Base-by-base conservation (phyloP, 2,329 filamentous ascomycete genomes). In the Trichoderma atroviride region DNA sequence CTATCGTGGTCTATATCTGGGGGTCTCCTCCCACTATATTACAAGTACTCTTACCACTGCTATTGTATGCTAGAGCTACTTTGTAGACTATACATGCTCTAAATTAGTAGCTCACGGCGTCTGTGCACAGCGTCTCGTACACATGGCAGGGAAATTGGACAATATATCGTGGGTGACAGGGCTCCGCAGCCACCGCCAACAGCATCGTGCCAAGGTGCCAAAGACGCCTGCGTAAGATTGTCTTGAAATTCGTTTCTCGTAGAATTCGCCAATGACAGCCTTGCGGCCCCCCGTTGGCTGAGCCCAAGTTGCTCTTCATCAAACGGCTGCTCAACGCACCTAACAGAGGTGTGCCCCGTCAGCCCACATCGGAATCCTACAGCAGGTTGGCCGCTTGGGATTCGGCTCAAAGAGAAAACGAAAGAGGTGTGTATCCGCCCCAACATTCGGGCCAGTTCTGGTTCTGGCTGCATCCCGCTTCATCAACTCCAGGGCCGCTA, bases 381-480 rank as follows among this genome's bases (percentile, higher is more conserved):
- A 22, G 33, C 60, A 19, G 40, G 19, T 43, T 52, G 60, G 43
- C 47, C 40, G 19, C 40, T n/a, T 63, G 29, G 43, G 60, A 63
- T 52, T 53, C 53, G 40, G n/a, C 27, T 64, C 63, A 31, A 33
- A 24, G 6, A 19, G 33, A 57, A 57, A 47, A 57, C 11, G 7
- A 19, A 19, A 56, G 27, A n/a, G 33, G 33, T 29, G 37, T 29
- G 60, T 33, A 47, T 53, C 47, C 47, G 60, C 60, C 27, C 47
- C 24, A 37, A 31, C 9, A 47, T 43, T 55, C 58, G 55, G 53
- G 29, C 63, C 52, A 52, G n/a, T 53, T 67, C 29, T 67, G 22
- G n/a, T 22, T 22, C n/a, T 50, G 50, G 63, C 63, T 59, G 55
- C 63, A 67, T 66, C 53, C 53, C 63, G 63, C 63, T 66, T 66